phyloP scores from a whole-genome alignment of 345 rosid genomes.

The Anacardium occidentale region DNA sequence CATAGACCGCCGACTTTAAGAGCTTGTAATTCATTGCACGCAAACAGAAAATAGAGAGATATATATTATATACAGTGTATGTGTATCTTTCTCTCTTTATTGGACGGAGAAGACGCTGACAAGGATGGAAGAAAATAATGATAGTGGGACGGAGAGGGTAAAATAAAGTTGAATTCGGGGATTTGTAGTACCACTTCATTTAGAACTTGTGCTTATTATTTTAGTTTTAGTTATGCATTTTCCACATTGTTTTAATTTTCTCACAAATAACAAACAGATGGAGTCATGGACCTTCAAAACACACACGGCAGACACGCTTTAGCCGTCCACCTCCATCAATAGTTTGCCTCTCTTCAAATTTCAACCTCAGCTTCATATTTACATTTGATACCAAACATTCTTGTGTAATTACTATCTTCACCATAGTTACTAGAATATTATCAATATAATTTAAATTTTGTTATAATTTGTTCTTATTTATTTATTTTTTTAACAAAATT shows the following conservation, averaged over 20 bases:
- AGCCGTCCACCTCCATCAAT: background rate
- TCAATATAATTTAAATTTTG: too few relatives aligned
- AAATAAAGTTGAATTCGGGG: background rate
- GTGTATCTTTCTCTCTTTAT: too few relatives aligned
- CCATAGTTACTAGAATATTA: too few relatives aligned
- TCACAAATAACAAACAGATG: background rate
- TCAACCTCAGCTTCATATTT: too few relatives aligned
- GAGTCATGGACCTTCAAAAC: too few relatives aligned
- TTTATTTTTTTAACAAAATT: too few relatives aligned
- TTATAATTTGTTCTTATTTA: too few relatives aligned
- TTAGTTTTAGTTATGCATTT: background rate
- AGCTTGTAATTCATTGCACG: background rate
- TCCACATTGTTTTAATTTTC: constrained; percentile 17
- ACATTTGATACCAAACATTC: too few relatives aligned
- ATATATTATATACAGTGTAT: background rate
- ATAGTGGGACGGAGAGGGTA: constrained; percentile 7
- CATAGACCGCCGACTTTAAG: background rate
- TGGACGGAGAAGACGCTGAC: constrained; percentile 6
- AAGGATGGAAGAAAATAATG: background rate
- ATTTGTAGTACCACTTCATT: too few relatives aligned
- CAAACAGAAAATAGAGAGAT: background rate
- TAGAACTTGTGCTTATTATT: background rate
- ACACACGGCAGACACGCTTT: background rate
- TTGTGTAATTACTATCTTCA: too few relatives aligned
- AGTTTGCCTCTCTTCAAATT: too few relatives aligned